Conservation (phyloP, 164 flowering plant genomes). For the Berberis thunbergii region DNA sequence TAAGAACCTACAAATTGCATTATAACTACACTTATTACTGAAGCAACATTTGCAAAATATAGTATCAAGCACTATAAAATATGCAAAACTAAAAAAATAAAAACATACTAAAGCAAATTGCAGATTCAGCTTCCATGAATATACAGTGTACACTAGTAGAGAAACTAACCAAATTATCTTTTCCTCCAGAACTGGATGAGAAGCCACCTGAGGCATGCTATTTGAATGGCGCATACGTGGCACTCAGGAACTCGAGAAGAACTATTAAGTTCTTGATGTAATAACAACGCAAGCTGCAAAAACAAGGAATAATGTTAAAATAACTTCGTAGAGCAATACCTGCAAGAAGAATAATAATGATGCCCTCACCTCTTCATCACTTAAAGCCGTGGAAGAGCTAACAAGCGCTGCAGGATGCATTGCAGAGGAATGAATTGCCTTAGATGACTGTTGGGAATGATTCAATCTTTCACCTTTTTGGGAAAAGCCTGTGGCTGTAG, state of each 20-base stretch:
- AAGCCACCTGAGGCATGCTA: constrained; percentile 60
- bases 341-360: not conserved
- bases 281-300: constrained; percentile 77
- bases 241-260: constrained; percentile 94
- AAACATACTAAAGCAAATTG: not conserved
- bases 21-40: constrained; percentile 4
- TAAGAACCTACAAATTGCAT: constrained; percentile 40
- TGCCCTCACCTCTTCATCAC: constrained; percentile 82
- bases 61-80: not conserved
- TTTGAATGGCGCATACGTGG: constrained; percentile 83
- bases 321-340: not conserved
- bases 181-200: constrained; percentile 56
- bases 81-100: not conserved
- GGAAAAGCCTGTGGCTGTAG: constrained; percentile 24
- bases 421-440: constrained; percentile 27
- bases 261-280: constrained; percentile 97
- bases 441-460: constrained; percentile 40
- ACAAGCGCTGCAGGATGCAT: constrained; percentile 37
- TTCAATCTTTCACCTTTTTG: constrained; percentile 45
- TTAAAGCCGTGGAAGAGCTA: constrained; percentile 43
- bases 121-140: not conserved
- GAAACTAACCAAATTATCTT: constrained; percentile 51
- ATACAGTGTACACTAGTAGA: not conserved
- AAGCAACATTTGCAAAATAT: not conserved
- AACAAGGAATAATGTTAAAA: constrained; percentile 5